A percentile compares a stretch with the other conserved stretches of the same genome.
Evolutionary conservation across 208 protist species (phyloP).

Genomic region (Angomonas deanei): DNA sequence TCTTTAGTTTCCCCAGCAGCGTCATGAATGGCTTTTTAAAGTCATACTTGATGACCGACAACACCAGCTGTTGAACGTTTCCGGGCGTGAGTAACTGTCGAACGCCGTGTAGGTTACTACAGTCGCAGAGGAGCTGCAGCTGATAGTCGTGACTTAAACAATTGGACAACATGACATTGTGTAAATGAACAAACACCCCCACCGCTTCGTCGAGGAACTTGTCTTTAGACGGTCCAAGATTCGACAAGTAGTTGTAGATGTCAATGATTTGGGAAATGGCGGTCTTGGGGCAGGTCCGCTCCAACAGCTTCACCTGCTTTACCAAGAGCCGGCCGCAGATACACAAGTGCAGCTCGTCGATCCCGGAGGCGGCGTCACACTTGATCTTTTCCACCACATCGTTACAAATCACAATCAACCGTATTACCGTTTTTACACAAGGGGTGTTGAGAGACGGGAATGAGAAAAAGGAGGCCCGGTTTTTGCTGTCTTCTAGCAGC

Average conservation of each 20-base stretch:
- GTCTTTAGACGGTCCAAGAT: conserved; percentile 7
- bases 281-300: conserved; percentile 50
- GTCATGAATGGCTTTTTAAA: conserved; percentile 51
- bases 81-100: conserved; percentile 66
- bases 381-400: conserved; percentile 5
- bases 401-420: conserved; percentile 7
- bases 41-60: conserved; percentile 18
- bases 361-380: conserved; percentile 4
- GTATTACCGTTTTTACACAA: conserved; percentile 3
- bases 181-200: conserved; percentile 50
- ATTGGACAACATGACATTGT: conserved; percentile 57
- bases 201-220: conserved; percentile 30
- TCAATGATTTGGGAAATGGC: conserved; percentile 48
- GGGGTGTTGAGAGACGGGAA: background rate
- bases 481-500: background rate
- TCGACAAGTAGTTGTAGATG: conserved; percentile 37
- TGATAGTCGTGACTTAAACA: conserved; percentile 83
- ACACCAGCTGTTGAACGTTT: background rate
- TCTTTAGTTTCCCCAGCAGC: conserved; percentile 41
- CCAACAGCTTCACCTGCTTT: conserved; percentile 46
- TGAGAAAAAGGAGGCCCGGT: conserved; percentile 5
- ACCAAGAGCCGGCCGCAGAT: conserved; percentile 59
- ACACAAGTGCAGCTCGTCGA: conserved; percentile 47
- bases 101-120: conserved; percentile 58
- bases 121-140: conserved; percentile 73